phyloP scores from a whole-genome alignment of 2,329 filamentous ascomycete species.

The Penicillium brevicompactum region DNA sequence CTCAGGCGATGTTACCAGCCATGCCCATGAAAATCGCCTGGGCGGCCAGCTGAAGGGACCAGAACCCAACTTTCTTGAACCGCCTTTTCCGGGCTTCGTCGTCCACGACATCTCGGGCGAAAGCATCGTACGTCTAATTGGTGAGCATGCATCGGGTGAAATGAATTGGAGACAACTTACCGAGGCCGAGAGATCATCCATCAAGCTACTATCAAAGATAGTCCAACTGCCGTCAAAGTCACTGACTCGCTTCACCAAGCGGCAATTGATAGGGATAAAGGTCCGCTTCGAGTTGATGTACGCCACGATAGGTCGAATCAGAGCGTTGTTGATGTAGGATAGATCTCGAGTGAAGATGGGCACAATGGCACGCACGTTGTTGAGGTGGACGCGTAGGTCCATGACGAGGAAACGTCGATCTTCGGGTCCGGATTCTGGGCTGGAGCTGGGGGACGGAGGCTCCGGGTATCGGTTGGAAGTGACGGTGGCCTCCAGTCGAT shows the following conservation, averaged over 20 bases:
- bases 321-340: constrained; percentile 93
- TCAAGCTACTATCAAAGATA: constrained; percentile 86
- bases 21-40: constrained; percentile 95
- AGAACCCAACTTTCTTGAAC: constrained; percentile 94
- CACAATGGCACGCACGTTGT: constrained; percentile 89
- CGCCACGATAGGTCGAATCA: constrained; percentile 92
- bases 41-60: constrained; percentile 88
- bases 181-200: constrained; percentile 91
- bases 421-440: constrained; percentile 29
- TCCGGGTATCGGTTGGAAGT: constrained; percentile 68
- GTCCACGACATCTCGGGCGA: constrained; percentile 86
- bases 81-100: constrained; percentile 81
- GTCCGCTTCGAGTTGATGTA: constrained; percentile 96
- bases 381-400: constrained; percentile 92
- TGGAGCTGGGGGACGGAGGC: constrained; percentile 15
- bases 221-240: constrained; percentile 98
- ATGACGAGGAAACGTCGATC: constrained; percentile 84
- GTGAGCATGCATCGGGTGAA: background rate
- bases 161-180: constrained; percentile 39
- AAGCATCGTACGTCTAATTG: constrained; percentile 79
- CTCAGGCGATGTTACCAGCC: constrained; percentile 72
- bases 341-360: constrained; percentile 90
- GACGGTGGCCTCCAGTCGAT: constrained; percentile 90
- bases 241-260: constrained; percentile 82
- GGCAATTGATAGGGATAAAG: constrained; percentile 93